These are phyloP conservation scores for Rhazya stricta DNA, from an alignment of 257 asterid genomes.

Conservation along the genomic window DNA sequence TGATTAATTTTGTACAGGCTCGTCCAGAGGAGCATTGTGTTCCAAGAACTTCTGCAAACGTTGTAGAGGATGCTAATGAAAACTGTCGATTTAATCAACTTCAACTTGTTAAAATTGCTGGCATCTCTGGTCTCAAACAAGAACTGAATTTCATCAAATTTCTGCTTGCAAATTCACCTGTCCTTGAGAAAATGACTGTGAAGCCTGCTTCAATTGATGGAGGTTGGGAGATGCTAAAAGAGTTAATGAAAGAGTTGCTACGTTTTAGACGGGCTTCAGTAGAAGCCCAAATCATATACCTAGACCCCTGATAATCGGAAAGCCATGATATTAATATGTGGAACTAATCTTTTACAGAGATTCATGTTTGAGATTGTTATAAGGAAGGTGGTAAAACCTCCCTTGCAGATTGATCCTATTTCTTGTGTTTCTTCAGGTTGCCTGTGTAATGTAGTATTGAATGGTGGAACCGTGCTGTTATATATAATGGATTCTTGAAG, in stretches of 20 bases:
- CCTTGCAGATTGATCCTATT: not conserved
- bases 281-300: conserved; percentile 57
- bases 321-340: not conserved
- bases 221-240: conserved; percentile 73
- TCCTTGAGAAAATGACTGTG: conserved; percentile 76
- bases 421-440: not conserved
- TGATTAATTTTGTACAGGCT: conserved; percentile 40
- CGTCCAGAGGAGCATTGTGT: conserved; percentile 58
- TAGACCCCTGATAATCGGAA: conserved; percentile 46
- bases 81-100: conserved; percentile 48
- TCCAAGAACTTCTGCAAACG: conserved; percentile 20
- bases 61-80: conserved; percentile 34
- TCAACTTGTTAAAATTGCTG: conserved; percentile 59
- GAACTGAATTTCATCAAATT: conserved; percentile 73
- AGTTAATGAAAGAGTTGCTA: conserved; percentile 77
- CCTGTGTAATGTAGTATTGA: not conserved
- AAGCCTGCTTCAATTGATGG: conserved; percentile 59
- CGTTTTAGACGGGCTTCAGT: conserved; percentile 77
- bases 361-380: not conserved
- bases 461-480: not conserved
- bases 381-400: not conserved
- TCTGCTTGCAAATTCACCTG: conserved; percentile 63
- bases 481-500: not conserved
- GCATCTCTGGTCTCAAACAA: conserved; percentile 52
- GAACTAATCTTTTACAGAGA: not conserved